Evolutionary conservation across 2,329 filamentous ascomycete species (phyloP).

Genomic region (Alternaria angustiovoidea): DNA sequence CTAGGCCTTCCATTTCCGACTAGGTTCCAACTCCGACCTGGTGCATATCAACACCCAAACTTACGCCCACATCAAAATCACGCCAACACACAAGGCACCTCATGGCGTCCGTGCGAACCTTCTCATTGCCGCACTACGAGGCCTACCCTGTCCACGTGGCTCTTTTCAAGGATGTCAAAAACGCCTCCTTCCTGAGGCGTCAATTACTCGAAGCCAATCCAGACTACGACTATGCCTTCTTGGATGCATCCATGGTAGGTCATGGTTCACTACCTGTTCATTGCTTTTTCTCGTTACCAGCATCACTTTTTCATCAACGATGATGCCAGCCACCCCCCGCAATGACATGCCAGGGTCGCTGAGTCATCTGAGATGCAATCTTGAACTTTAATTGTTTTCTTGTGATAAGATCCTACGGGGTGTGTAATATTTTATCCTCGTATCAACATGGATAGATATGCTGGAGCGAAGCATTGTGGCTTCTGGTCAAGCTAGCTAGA

Average conservation of each 20-base stretch:
- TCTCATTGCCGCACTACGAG: conserved; percentile 80
- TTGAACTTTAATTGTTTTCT: not conserved
- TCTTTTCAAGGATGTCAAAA: conserved; percentile 78
- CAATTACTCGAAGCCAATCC: conserved; percentile 86
- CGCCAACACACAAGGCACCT: conserved; percentile 10
- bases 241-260: conserved; percentile 80
- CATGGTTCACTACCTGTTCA: conserved; percentile 11
- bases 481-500: not conserved
- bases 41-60: conserved; percentile 17
- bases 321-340: not conserved
- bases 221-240: conserved; percentile 90
- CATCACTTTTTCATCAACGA: not conserved
- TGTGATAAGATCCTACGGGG: not conserved
- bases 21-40: not conserved
- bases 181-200: conserved; percentile 78
- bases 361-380: not conserved
- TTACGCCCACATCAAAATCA: conserved; percentile 1
- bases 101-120: conserved; percentile 68
- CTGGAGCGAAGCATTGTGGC: not conserved
- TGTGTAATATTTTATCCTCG: not conserved
- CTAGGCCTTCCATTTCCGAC: not conserved
- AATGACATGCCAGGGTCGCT: not conserved
- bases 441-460: not conserved
- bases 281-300: conserved; percentile 2
- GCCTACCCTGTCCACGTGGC: conserved; percentile 73